Evolutionary conservation across 129 eudicot genomes (phyloP).

Genomic region (Dittrichia graveolens): DNA sequence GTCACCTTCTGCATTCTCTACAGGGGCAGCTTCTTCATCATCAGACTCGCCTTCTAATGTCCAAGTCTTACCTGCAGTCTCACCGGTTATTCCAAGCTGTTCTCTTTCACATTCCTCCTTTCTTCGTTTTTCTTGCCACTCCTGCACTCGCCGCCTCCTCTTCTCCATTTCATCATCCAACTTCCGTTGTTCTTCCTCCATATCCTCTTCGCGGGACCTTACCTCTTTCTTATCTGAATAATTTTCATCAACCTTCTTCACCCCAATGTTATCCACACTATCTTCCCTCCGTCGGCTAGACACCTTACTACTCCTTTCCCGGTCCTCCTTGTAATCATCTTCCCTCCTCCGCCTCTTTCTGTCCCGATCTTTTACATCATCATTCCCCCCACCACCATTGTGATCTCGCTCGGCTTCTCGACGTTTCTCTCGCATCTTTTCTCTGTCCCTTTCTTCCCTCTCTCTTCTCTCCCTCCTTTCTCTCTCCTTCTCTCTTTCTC

Average conservation of each 20-base stretch:
- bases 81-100: slow-evolving; percentile 50
- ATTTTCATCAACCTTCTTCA: slow-evolving; percentile 49
- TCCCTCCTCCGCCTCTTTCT: slow-evolving; percentile 65
- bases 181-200: slow-evolving; percentile 80
- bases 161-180: slow-evolving; percentile 92
- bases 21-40: slow-evolving; percentile 70
- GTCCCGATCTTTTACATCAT: slow-evolving; percentile 57
- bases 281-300: slow-evolving; percentile 62
- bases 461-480: slow-evolving; percentile 43
- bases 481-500: slow-evolving; percentile 45
- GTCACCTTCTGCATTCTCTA: slow-evolving; percentile 46
- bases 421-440: slow-evolving; percentile 53
- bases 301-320: slow-evolving; percentile 45
- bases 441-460: slow-evolving; percentile 44
- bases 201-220: slow-evolving; percentile 60
- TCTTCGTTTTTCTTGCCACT: slow-evolving; percentile 86
- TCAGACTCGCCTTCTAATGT: slow-evolving; percentile 90
- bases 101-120: slow-evolving; percentile 83
- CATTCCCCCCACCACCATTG: slow-evolving; percentile 50
- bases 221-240: slow-evolving; percentile 38
- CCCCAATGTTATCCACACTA: slow-evolving; percentile 43
- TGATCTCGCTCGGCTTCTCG: slow-evolving; percentile 51
- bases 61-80: slow-evolving; percentile 71
- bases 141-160: slow-evolving; percentile 91
- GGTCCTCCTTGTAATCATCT: slow-evolving; percentile 54